phyloP scores from a whole-genome alignment of 2,329 filamentous ascomycete species.

The Fusarium sp. region DNA sequence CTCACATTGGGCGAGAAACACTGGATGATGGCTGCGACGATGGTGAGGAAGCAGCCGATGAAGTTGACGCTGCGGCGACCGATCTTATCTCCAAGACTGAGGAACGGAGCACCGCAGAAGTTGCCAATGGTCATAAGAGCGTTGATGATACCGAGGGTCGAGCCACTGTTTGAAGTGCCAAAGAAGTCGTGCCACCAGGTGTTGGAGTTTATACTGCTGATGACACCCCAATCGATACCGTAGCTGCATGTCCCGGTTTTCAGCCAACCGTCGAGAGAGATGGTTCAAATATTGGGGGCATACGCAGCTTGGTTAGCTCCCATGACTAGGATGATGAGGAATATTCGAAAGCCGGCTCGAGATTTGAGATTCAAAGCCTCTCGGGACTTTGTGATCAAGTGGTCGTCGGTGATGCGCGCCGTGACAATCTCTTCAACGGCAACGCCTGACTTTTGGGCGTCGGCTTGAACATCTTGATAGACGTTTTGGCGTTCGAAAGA shows the following conservation, averaged over 20 bases:
- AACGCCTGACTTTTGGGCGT: constrained; percentile 36
- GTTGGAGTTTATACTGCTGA: constrained; percentile 41
- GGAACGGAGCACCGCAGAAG: constrained; percentile 40
- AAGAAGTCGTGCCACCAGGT: constrained; percentile 39
- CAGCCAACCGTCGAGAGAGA: neutral
- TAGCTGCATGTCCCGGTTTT: constrained; percentile 11
- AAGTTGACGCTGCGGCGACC: constrained; percentile 42
- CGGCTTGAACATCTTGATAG: constrained; percentile 36
- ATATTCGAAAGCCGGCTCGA: constrained; percentile 34
- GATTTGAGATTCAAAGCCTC: constrained; percentile 34
- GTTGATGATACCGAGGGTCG: constrained; percentile 38
- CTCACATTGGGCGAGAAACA: constrained; percentile 33
- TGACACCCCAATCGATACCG: constrained; percentile 42
- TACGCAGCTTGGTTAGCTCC: constrained; percentile 27
- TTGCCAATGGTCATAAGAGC: constrained; percentile 42
- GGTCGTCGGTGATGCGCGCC: constrained; percentile 37
- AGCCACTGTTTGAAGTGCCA: constrained; percentile 35
- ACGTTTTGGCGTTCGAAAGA: constrained; percentile 15
- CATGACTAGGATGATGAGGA: constrained; percentile 34
- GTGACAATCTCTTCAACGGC: constrained; percentile 38
- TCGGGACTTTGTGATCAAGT: constrained; percentile 34
- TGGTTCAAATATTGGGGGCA: neutral
- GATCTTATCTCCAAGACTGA: constrained; percentile 33
- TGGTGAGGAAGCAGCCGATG: constrained; percentile 30
- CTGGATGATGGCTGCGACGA: constrained; percentile 39